phyloP scores from a whole-genome alignment of 2,329 filamentous ascomycete species.

The Sarocladium brachiariae region DNA sequence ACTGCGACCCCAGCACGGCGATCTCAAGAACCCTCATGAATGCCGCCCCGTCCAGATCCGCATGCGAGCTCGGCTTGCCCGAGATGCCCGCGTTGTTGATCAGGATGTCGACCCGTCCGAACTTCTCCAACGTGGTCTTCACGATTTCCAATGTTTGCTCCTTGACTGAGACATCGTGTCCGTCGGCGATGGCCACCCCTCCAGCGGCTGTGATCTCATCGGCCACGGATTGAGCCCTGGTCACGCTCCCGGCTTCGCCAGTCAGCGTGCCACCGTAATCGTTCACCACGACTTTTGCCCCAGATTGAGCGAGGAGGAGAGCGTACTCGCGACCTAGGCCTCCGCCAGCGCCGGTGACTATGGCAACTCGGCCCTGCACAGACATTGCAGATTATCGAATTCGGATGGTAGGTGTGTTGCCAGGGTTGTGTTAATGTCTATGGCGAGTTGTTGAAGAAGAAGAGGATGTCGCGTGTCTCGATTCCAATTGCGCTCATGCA shows the following conservation, averaged over 20 bases:
- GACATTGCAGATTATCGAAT: too few relatives aligned
- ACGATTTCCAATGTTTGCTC: slow-evolving; percentile 10
- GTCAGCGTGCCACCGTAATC: slow-evolving; percentile 11
- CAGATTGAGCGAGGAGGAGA: slow-evolving; percentile 14
- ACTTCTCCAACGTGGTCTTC: slow-evolving; percentile 14
- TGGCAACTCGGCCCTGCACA: slow-evolving; percentile 13
- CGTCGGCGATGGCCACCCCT: slow-evolving; percentile 14
- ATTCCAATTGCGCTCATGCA: too few relatives aligned
- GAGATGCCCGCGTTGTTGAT: slow-evolving; percentile 48
- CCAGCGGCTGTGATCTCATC: slow-evolving; percentile 15
- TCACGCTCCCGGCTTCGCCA: slow-evolving; percentile 11
- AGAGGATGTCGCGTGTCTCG: too few relatives aligned
- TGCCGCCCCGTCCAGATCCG: not conserved
- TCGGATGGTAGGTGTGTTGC: too few relatives aligned
- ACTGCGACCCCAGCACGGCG: slow-evolving; percentile 12
- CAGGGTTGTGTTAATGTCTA: too few relatives aligned
- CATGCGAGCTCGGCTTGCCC: not conserved
- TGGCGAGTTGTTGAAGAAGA: too few relatives aligned
- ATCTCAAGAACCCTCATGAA: slow-evolving; percentile 15
- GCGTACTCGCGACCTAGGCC: slow-evolving; percentile 19
- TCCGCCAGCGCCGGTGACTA: slow-evolving; percentile 17
- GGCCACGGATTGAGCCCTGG: slow-evolving; percentile 13
- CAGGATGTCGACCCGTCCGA: slow-evolving; percentile 39
- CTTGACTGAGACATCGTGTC: slow-evolving; percentile 14
- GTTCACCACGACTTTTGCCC: slow-evolving; percentile 16